Conservation (phyloP, 495 filamentous ascomycete species). For the Tuber calosporum region DNA sequence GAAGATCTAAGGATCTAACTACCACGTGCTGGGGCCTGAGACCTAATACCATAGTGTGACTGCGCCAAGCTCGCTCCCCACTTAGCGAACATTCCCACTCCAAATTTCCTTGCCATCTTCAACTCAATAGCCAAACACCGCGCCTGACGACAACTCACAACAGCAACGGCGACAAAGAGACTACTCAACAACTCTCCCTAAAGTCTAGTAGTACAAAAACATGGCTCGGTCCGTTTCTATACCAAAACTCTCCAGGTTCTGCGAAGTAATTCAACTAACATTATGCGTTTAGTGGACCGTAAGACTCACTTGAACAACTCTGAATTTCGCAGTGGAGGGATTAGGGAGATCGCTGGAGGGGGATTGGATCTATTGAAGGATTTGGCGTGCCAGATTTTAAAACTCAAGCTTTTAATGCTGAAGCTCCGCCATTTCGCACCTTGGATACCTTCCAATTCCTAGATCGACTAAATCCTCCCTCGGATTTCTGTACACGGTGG, state of each 20-base stretch:
- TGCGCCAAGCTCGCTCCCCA: constrained; percentile 10
- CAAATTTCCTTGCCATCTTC: constrained; percentile 24
- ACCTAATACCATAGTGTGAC: constrained; percentile 26
- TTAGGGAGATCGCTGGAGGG: constrained; percentile 3
- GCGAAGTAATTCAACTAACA: constrained; percentile 16
- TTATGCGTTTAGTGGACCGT: constrained; percentile 36
- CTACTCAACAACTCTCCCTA: constrained; percentile 14
- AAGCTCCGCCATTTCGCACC: constrained; percentile 12
- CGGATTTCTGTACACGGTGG: constrained; percentile 3
- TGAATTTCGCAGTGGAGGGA: constrained; percentile 5
- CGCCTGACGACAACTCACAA: constrained; percentile 27
- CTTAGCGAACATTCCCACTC: constrained; percentile 18
- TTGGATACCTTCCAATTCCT: constrained; percentile 29
- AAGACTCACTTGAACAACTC: constrained; percentile 22
- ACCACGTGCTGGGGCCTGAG: constrained; percentile 17
- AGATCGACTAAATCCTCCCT: constrained; percentile 7
- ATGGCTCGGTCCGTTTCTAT: constrained; percentile 39
- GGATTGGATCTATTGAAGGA: constrained; percentile 7
- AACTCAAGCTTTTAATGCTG: neutral
- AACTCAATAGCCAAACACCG: constrained; percentile 16
- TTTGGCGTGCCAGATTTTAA: constrained; percentile 8
- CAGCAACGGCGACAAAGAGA: constrained; percentile 21
- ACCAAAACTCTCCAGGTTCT: neutral
- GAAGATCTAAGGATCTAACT: neutral
- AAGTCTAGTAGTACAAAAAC: constrained; percentile 32